These are phyloP conservation scores for Anastatica hierochuntica DNA, from an alignment of 345 rosid genomes.

Conservation along the genomic window DNA sequence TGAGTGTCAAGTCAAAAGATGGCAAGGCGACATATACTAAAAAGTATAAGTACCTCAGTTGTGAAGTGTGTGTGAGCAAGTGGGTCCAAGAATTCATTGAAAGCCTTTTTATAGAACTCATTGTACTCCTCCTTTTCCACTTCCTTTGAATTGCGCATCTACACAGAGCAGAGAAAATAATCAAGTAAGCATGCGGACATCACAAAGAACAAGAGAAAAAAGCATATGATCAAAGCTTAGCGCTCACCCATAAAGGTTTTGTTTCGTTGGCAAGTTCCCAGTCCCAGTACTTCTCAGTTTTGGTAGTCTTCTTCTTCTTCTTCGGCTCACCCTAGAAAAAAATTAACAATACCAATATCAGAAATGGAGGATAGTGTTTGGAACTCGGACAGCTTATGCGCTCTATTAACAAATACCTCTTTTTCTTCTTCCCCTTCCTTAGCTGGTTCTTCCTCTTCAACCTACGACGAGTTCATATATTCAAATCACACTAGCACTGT, in stretches of 20 bases:
- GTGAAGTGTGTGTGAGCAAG: constrained; percentile 80
- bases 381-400: background rate
- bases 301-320: constrained; percentile 72
- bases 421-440: constrained; percentile 77
- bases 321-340: constrained; percentile 66
- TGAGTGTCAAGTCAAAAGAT: background rate
- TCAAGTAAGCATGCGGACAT: background rate
- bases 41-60: constrained; percentile 49
- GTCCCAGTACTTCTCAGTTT: constrained; percentile 96
- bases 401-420: constrained; percentile 40
- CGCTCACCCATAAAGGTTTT: constrained; percentile 95
- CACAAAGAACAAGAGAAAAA: background rate
- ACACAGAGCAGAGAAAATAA: constrained; percentile 11
- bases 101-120: constrained; percentile 90
- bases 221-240: background rate
- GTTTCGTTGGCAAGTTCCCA: constrained; percentile 96
- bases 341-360: too few species aligned
- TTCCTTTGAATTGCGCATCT: constrained; percentile 87
- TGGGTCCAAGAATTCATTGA: constrained; percentile 88
- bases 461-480: constrained; percentile 32
- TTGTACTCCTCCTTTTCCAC: constrained; percentile 71
- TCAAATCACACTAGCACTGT: background rate
- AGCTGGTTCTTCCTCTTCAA: constrained; percentile 80
- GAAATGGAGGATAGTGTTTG: background rate
- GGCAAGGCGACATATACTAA: background rate